Base-by-base conservation (phyloP, 2,329 filamentous ascomycete species). In the Fusarium newnesense region DNA sequence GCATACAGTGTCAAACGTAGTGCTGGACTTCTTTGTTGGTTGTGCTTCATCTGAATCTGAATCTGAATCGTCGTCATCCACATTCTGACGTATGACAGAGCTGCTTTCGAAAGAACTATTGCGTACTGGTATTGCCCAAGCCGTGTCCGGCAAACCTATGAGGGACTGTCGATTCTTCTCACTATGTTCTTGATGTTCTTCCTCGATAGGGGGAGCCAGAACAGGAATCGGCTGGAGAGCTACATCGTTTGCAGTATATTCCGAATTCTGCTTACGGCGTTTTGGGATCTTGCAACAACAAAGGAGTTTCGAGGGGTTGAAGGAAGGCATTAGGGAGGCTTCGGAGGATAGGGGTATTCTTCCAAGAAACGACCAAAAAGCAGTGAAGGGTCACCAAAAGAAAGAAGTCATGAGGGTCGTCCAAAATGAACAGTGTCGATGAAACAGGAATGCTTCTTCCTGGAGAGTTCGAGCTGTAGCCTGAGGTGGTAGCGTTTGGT, bases 1-100 rank as follows among this genome's bases (percentile, higher is more conserved):
- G 42, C 83, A 85, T 37, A 90, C 84, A 7, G 80, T 80, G 37
- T 83, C 83, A 16, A 90, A 79, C 1, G 85, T 83, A 53, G 81
- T 83, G 24, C 78, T 83, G 50, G 80, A 82, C 59, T 75, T 82
- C 54, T 75, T 79, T 34, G 80, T 61, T 9, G 67, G 42, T 6
- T 63, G 62, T 19, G 44, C 46, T 32, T 64, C 65, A 28, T 65
- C 83, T 16, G 82, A 81, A n/a, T 85, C 84, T 36, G 82, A 79
- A 24, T 83, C 82, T 6, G 84, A 84, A 53, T 86, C 82, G 34
- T 83, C 80, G 9, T 80, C 78, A 13, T 32, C 54, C n/a, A 79
- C 75, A 1, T 84, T 73, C 24, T 82, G 78, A 26, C 76, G 60
- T 43, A 60, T 56, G n/a, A 54, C 15, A 18, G 71, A 72, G 44